These are phyloP conservation scores for Chlamydomonas reinhardtii DNA, from an alignment of 163 green algal species.

Conservation along the genomic window DNA sequence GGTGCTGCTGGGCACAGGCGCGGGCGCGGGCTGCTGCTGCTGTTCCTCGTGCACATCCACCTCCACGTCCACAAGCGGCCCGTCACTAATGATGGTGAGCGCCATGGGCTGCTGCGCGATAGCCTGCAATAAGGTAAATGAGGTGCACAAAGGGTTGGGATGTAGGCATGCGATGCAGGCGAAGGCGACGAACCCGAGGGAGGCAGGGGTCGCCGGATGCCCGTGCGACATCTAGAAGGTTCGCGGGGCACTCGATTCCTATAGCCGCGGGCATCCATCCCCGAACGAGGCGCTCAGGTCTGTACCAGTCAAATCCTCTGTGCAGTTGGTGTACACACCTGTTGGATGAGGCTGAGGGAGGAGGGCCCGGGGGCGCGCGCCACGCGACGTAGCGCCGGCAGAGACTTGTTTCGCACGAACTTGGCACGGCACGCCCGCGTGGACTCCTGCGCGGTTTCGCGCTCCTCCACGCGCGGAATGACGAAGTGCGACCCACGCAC, in stretches of 20 bases:
- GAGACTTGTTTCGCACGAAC: slow-evolving; percentile 14
- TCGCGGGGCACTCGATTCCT: too few relatives aligned
- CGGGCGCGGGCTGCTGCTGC: background rate
- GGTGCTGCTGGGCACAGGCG: background rate
- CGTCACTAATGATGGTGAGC: slow-evolving; percentile 23
- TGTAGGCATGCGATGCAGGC: too few relatives aligned
- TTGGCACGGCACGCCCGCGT: background rate
- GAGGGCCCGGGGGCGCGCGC: background rate
- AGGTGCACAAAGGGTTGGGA: too few relatives aligned
- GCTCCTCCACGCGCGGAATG: slow-evolving; percentile 41
- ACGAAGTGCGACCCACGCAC: slow-evolving; percentile 25
- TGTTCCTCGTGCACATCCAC: background rate
- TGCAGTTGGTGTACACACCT: background rate
- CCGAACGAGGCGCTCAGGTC: too few relatives aligned
- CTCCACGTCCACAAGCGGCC: slow-evolving; percentile 26
- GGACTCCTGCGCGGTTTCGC: background rate
- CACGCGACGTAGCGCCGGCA: background rate
- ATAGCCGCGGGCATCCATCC: too few relatives aligned
- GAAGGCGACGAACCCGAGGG: too few relatives aligned
- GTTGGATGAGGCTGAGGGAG: slow-evolving; percentile 30
- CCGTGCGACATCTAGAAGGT: too few relatives aligned
- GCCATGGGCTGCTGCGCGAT: slow-evolving; percentile 11
- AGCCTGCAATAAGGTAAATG: too few relatives aligned
- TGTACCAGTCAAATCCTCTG: too few relatives aligned
- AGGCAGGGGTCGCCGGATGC: too few relatives aligned